phyloP scores from a whole-genome alignment of 441 rosid genomes.

The Eugenia klotzschiana region DNA sequence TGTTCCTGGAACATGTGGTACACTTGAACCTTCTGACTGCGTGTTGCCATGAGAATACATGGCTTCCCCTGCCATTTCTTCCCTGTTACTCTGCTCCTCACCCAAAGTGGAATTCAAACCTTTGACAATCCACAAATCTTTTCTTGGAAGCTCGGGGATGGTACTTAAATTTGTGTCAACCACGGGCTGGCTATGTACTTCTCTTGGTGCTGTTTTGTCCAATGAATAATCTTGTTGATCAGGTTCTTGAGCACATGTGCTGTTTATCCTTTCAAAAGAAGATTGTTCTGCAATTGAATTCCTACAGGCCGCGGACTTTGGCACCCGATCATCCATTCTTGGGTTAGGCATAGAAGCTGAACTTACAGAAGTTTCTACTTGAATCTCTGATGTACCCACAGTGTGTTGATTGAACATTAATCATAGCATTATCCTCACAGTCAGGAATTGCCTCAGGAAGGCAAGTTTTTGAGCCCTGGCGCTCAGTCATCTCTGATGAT shows the following conservation, averaged over 20 bases:
- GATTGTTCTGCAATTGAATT: neutral
- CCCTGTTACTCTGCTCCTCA: conserved; percentile 8
- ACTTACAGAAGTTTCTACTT: conserved; percentile 9
- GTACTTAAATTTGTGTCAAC: conserved; percentile 9
- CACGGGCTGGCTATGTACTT: conserved; percentile 2
- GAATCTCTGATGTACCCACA: conserved; percentile 6
- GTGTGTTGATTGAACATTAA: conserved; percentile 7
- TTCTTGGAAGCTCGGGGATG: conserved; percentile 7
- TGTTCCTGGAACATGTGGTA: conserved; percentile 1
- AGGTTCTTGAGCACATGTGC: conserved; percentile 10
- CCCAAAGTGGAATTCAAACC: conserved; percentile 8
- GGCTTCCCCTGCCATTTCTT: neutral
- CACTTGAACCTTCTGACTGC: conserved; percentile 14
- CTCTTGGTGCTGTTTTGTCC: conserved; percentile 10
- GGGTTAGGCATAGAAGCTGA: conserved; percentile 8
- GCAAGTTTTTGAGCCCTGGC: conserved; percentile 6
- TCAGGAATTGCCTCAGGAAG: conserved; percentile 5
- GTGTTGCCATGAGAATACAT: conserved; percentile 11
- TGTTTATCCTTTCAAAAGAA: conserved; percentile 5
- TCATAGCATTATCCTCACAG: conserved; percentile 3
- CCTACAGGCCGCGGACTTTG: conserved; percentile 8
- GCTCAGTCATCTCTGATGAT: conserved; percentile 13
- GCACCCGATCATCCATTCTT: conserved; percentile 6
- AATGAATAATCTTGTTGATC: conserved; percentile 13
- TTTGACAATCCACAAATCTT: conserved; percentile 6